Evolutionary conservation across 129 eudicot genomes (phyloP).

Genomic region (sunflower (Helianthus annuus)): HanXRQr2.0-SUNRISE NC_035445.2:147349745-147350244

Average conservation of each 20-base stretch:
- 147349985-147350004: neutral
- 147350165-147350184: too few species aligned
- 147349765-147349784: conserved; percentile 85
- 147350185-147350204: too few species aligned
- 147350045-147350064: conserved; percentile 5
- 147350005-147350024: neutral
- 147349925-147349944: conserved; percentile 86
- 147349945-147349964: neutral
- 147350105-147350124: neutral
- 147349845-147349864: conserved; percentile 98
- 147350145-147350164: too few species aligned
- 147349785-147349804: conserved; percentile 84
- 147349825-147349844: conserved; percentile 71
- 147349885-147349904: conserved; percentile 88
- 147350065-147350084: conserved; percentile 51
- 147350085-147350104: conserved; percentile 41
- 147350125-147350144: too few species aligned
- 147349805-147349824: conserved; percentile 78
- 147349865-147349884: conserved; percentile 91
- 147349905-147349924: conserved; percentile 93
- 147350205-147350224: too few species aligned
- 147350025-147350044: too few species aligned
- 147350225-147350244: too few species aligned
- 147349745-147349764: too few species aligned
- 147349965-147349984: too few species aligned